These are phyloP conservation scores for Fusarium paranaense DNA, from an alignment of 2,329 filamentous ascomycete genomes.

Conservation along the genomic window DNA sequence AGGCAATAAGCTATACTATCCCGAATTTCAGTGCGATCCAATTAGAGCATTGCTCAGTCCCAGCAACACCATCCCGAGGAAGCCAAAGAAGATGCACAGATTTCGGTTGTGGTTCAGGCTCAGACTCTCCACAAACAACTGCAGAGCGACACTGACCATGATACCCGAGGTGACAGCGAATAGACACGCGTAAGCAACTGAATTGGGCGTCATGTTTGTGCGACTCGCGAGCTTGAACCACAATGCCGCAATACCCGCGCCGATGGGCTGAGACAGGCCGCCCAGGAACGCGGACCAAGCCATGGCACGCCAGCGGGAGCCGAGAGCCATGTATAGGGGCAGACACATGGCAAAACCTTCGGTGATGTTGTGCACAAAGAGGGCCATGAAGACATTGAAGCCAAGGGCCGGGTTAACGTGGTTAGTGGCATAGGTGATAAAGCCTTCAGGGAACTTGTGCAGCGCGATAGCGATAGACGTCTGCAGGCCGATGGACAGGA, in stretches of 20 bases:
- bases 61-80: constrained; percentile 88
- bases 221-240: constrained; percentile 82
- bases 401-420: constrained; percentile 92
- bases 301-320: constrained; percentile 84
- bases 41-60: constrained; percentile 88
- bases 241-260: constrained; percentile 83
- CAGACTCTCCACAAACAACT: constrained; percentile 88
- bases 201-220: constrained; percentile 61
- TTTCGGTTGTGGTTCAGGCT: constrained; percentile 83
- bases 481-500: constrained; percentile 94
- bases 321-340: constrained; percentile 90
- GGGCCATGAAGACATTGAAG: constrained; percentile 91
- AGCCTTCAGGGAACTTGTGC: constrained; percentile 91
- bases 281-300: constrained; percentile 86
- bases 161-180: constrained; percentile 93
- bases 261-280: constrained; percentile 87
- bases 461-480: constrained; percentile 94
- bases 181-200: constrained; percentile 79
- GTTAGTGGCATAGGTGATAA: constrained; percentile 96
- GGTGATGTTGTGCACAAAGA: constrained; percentile 98
- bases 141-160: constrained; percentile 92
- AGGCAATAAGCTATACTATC: not conserved
- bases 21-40: constrained; percentile 59
- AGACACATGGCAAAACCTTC: constrained; percentile 96
- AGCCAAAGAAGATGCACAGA: constrained; percentile 83